Base-by-base conservation (phyloP, 495 filamentous ascomycete species). In the Bryoglossum gracile region DNA sequence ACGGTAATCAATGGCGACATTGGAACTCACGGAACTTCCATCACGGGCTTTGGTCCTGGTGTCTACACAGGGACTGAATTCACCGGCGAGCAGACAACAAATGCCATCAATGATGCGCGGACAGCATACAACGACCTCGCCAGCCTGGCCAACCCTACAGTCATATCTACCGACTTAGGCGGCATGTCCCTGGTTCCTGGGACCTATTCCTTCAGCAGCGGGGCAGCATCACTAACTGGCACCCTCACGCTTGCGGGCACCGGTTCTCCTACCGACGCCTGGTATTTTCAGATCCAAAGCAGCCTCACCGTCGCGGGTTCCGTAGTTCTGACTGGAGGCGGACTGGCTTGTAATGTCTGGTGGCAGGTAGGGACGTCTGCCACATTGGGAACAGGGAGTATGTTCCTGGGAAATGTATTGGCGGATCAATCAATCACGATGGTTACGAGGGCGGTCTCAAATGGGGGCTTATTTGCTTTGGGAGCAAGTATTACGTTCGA, bases 241-340 rank as follows among this genome's bases (percentile, higher is more conserved):
- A 43, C 28, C 16, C 35, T 54, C 13, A 54, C 37, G 11, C 25
- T 54, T 18, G 46, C 34, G 11, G 51, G 51, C 26, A 41, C 38
- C 23, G 48, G 48, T 8, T 38, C 32, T 11, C 5, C 48, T 3
- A 32, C 2, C 21, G 36, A 36, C 21, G 21, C 19, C 2, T 51
- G 48, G 48, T 24, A 23, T 5, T 51, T 51, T 23, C 37, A 51
- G 26, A 25, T 51, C 24, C 38, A 16, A 24, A 8, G 2, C 14
- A 30, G 18, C 16, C 16, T 51, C 9, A 22, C 35, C n/a, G 14
- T 21, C 3, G 4, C 37, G 3, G 3, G 11, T 16, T 25, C 26
- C 1, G 39, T 51, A 24, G 8, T 51, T 14, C 17, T 51, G 3
- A 51, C 48, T 34, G 38, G 26, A 25, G 48, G 48, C 19, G 48